phyloP scores from a whole-genome alignment of 1,139 yeast species.

The Geotrichum aggregatum region DNA sequence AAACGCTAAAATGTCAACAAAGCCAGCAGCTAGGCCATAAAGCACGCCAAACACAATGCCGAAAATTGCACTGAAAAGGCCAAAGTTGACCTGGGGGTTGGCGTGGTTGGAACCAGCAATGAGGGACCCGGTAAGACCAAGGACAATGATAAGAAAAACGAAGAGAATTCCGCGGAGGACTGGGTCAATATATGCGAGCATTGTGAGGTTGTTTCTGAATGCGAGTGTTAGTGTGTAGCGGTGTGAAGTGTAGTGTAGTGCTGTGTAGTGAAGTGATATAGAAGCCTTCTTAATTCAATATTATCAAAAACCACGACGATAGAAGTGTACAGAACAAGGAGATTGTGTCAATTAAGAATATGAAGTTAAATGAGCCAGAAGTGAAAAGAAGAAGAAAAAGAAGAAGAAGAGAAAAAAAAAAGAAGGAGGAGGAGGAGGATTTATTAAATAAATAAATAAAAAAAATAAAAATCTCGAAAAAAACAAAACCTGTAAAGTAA shows the following conservation, averaged over 20 bases:
- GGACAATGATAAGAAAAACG: conserved; percentile 65
- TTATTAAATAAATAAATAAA: not conserved
- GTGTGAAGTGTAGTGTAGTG: no score
- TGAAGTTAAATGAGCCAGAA: no score
- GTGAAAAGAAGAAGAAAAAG: not conserved
- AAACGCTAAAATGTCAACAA: conserved; percentile 78
- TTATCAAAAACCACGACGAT: not conserved
- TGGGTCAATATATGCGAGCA: conserved; percentile 59
- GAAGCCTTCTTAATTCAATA: no score
- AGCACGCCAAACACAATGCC: conserved; percentile 74
- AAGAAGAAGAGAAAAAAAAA: not conserved
- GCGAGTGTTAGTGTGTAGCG: no score
- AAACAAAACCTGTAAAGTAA: no score
- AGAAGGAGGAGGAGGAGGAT: not conserved
- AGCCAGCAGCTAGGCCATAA: conserved; percentile 75
- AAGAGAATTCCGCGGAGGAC: conserved; percentile 71
- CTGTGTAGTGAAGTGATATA: no score
- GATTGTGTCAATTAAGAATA: no score
- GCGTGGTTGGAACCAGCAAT: conserved; percentile 56
- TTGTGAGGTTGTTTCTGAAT: conserved; percentile 29
- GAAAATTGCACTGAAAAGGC: conserved; percentile 79
- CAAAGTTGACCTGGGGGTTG: conserved; percentile 85
- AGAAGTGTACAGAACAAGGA: no score
- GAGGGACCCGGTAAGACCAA: conserved; percentile 85
- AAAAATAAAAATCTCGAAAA: not conserved